phyloP scores from a whole-genome alignment of 306 rosid genomes.

The Rubus parviflorus region DNA sequence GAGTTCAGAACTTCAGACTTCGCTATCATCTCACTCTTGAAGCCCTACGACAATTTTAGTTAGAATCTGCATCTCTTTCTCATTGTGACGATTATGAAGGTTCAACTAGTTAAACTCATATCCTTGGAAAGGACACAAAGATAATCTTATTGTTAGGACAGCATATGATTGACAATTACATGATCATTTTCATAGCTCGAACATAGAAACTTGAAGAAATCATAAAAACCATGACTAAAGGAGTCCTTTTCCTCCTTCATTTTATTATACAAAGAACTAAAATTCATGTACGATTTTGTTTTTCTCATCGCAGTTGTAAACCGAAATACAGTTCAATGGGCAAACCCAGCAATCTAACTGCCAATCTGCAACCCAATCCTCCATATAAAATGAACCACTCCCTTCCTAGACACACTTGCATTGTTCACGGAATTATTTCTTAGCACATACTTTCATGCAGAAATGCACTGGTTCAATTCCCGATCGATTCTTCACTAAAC shows the following conservation, averaged over 20 bases:
- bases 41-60: background rate
- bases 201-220: background rate
- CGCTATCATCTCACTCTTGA: background rate
- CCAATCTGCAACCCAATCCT: conserved; percentile 4
- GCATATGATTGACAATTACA: background rate
- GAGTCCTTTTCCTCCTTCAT: background rate
- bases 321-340: background rate
- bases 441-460: background rate
- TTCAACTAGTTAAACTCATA: too few relatives aligned
- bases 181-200: background rate
- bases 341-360: background rate
- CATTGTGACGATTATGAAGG: background rate
- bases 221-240: background rate
- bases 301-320: background rate
- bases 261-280: background rate
- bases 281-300: background rate
- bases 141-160: too few relatives aligned
- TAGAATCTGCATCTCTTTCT: background rate
- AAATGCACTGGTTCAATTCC: background rate
- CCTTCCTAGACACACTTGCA: background rate
- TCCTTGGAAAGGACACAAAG: background rate
- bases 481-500: background rate
- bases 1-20: background rate
- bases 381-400: background rate
- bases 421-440: background rate